Evolutionary conservation across 2,329 filamentous ascomycete species (phyloP), one percentile per base, ranked within the genome.

Genomic region (Epichloe gansuensis): DNA sequence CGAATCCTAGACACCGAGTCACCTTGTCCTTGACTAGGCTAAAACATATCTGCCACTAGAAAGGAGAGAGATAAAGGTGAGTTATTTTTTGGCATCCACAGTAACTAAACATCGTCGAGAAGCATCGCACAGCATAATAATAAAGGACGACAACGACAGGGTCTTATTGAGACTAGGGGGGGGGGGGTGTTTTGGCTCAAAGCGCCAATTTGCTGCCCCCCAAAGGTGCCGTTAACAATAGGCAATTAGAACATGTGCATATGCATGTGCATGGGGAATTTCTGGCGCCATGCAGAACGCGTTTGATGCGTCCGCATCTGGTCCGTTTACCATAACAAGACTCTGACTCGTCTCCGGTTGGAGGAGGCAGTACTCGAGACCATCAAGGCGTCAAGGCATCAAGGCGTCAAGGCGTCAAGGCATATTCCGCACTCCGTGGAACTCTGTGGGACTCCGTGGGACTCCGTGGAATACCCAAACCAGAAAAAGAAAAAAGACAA

Each of bases 21-120:
- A 25, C 13, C 12, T 49, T 49, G 5, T n/a, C 39, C 31, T 38
- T 27, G 34, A 13, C 15, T 4, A 41, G 39, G 36, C 47, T 41
- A 43, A 36, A 35, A 43, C 39, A 13, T 5, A 13, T 43, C 38
- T 15, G 48, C 36, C 39, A 36, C n/a, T 31, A n/a, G 36, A 39
- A n/a, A 39, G 27, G 12, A n/a, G 21, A 42, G 48, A 35, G 27
- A 50, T 25, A 11, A 11, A 49, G 31, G 34, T 50, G 49, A 50
- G 41, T 50, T 50, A 40, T 50, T 50, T 50, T 50, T 31, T 40
- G 43, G n/a, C 23, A 17, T 11, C 45, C 31, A 40, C 25, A 27
- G 35, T 35, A 13, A 12, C 8, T 4, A 31, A 9, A 9, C 43
- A 40, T n/a, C 35, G 44, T 17, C 35, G 31, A 8, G 43, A 34